A percentile compares a stretch with the other conserved stretches of the same genome.
phyloP scores from a whole-genome alignment of 2,329 filamentous ascomycete species.

The Xylaria sp. region DNA sequence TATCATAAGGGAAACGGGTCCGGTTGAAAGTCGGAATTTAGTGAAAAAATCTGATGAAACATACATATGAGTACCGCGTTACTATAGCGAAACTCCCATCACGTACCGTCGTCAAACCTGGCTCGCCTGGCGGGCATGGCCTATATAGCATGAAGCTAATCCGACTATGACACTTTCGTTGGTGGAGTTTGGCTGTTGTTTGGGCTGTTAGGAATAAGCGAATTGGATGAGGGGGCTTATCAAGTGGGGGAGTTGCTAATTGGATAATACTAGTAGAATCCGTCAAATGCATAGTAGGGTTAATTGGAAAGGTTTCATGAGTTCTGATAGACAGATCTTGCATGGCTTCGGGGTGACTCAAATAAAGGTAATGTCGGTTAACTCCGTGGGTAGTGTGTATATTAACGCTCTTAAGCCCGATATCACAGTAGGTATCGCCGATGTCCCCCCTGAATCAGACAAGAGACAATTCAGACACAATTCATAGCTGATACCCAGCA shows the following conservation, averaged over 20 bases:
- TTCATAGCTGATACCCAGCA: neutral
- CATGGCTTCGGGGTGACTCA: constrained; percentile 3
- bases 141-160: too few species aligned
- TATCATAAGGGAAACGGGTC: too few species aligned
- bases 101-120: too few species aligned
- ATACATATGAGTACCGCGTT: too few species aligned
- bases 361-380: neutral
- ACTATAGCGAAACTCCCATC: too few species aligned
- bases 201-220: neutral
- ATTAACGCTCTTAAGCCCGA: neutral
- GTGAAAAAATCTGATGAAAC: too few species aligned
- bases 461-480: neutral
- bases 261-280: too few species aligned
- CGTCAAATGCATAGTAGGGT: too few species aligned
- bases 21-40: too few species aligned
- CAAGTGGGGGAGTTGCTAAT: neutral
- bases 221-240: neutral
- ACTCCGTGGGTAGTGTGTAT: neutral
- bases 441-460: neutral
- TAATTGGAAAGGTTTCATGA: neutral
- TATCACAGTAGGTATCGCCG: constrained; percentile 3
- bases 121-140: too few species aligned
- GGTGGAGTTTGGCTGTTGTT: neutral
- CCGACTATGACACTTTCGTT: too few species aligned
- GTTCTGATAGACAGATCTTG: neutral